phyloP scores from a whole-genome alignment of 768 basidiomycete species.

The Lactarius tabidus region DNA sequence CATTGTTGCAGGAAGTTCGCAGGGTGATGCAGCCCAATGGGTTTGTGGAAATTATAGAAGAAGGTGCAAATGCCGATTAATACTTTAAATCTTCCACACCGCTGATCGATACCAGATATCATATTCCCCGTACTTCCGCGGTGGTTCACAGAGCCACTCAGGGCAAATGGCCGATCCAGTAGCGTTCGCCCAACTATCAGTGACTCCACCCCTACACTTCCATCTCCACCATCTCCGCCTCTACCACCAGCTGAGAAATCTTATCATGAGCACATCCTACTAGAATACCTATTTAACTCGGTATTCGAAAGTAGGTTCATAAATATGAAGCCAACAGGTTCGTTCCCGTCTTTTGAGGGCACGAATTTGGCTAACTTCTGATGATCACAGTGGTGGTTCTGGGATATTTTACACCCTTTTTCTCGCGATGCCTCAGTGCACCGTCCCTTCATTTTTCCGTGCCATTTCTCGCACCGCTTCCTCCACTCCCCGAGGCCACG shows the following conservation, averaged over 20 bases:
- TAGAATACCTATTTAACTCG: slow-evolving; percentile 27
- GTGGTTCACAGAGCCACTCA: slow-evolving; percentile 73
- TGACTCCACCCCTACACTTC: background rate
- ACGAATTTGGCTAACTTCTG: slow-evolving; percentile 1
- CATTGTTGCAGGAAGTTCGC: slow-evolving; percentile 58
- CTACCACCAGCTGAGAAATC: slow-evolving; percentile 12
- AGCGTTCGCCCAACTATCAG: background rate
- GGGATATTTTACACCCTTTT: slow-evolving; percentile 26
- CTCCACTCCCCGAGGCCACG: slow-evolving; percentile 22
- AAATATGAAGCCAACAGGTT: slow-evolving; percentile 27
- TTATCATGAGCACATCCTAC: slow-evolving; percentile 22
- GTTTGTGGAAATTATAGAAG: slow-evolving; percentile 66
- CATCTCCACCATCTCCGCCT: slow-evolving; percentile 5
- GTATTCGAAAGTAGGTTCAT: slow-evolving; percentile 28
- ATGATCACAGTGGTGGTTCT: slow-evolving; percentile 20
- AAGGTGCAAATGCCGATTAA: slow-evolving; percentile 44
- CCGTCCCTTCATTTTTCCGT: slow-evolving; percentile 24
- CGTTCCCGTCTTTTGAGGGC: background rate
- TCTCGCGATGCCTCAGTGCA: slow-evolving; percentile 26
- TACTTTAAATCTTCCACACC: background rate
- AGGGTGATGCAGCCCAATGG: slow-evolving; percentile 68
- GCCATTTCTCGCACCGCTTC: slow-evolving; percentile 25
- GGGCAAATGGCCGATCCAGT: slow-evolving; percentile 32
- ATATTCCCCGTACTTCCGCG: slow-evolving; percentile 71
- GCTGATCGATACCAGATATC: slow-evolving; percentile 45